These are phyloP conservation scores for Ogataea haglerorum DNA, from an alignment of 805 yeast species.

Conservation along the genomic window DNA sequence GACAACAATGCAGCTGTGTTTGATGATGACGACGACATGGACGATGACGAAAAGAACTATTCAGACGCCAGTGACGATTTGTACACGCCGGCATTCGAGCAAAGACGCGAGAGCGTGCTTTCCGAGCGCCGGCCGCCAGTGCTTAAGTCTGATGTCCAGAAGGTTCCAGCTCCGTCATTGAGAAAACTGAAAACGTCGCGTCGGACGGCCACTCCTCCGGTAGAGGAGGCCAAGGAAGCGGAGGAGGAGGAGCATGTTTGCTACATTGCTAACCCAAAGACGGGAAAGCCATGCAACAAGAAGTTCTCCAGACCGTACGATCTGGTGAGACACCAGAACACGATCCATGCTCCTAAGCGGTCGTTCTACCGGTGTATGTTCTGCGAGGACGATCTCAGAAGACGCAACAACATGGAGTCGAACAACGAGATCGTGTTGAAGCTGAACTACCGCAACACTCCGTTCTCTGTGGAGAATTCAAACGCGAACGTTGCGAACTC, in stretches of 20 bases:
- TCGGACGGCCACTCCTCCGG: conserved; percentile 10
- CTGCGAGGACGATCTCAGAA: conserved; percentile 69
- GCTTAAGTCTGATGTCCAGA: conserved; percentile 14
- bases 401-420: conserved; percentile 38
- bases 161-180: conserved; percentile 20
- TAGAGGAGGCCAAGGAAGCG: conserved; percentile 6
- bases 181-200: conserved; percentile 19
- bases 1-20: conserved; percentile 12
- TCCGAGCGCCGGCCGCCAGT: conserved; percentile 20
- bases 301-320: conserved; percentile 93
- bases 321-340: conserved; percentile 91
- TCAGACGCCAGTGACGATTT: conserved; percentile 28
- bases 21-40: conserved; percentile 19
- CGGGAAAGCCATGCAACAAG: conserved; percentile 65
- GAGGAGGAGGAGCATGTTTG: conserved; percentile 49
- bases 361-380: conserved; percentile 81
- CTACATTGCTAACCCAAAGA: conserved; percentile 53
- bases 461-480: conserved; percentile 30
- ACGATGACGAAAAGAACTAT: conserved; percentile 18
- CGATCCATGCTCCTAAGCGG: conserved; percentile 87
- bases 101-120: conserved; percentile 26
- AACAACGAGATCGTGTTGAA: conserved; percentile 42
- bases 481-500: conserved; percentile 30
- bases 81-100: conserved; percentile 30
- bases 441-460: conserved; percentile 25